Conservation (phyloP, 2,329 filamentous ascomycete genomes). For the Fusarium haematococcum region DNA sequence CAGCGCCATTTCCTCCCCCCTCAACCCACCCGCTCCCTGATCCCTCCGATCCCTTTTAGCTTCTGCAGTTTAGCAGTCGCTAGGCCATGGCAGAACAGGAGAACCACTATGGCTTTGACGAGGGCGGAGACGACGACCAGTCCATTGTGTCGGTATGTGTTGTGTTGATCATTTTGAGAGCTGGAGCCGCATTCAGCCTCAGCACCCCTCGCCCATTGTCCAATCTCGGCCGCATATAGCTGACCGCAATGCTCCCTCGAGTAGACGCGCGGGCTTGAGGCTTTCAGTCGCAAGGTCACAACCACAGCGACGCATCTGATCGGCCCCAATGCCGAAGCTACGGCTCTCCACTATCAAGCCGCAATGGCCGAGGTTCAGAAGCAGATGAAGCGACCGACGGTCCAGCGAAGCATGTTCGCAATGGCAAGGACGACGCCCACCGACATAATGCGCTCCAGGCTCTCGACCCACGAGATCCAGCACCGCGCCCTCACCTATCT, state of each 20-base stretch:
- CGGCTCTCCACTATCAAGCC: conserved; percentile 79
- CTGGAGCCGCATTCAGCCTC: conserved; percentile 19
- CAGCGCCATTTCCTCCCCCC: conserved; percentile 18
- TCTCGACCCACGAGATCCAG: conserved; percentile 93
- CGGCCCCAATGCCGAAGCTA: conserved; percentile 67
- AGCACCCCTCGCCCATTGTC: conserved; percentile 25
- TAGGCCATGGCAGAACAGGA: conserved; percentile 57
- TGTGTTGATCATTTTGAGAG: conserved; percentile 18
- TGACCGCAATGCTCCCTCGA: conserved; percentile 34
- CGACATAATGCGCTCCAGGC: conserved; percentile 90
- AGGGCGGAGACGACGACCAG: conserved; percentile 59
- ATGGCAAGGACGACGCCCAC: conserved; percentile 93
- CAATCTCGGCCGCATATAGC: conserved; percentile 25
- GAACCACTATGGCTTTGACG: conserved; percentile 57
- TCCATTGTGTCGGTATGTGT: conserved; percentile 58
- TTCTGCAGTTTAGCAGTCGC: conserved; percentile 44
- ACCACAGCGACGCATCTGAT: conserved; percentile 94
- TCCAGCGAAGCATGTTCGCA: conserved; percentile 92
- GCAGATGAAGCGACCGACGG: conserved; percentile 83
- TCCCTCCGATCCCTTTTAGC: conserved; percentile 27
- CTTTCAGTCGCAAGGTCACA: conserved; percentile 94
- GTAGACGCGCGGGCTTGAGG: conserved; percentile 88
- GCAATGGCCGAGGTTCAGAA: conserved; percentile 92
- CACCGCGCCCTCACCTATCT: conserved; percentile 90
- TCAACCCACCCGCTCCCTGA: conserved; percentile 33